These are phyloP conservation scores for Microdochium bolleyi DNA, from an alignment of 2,329 filamentous ascomycete genomes.

Conservation along the genomic window DNA sequence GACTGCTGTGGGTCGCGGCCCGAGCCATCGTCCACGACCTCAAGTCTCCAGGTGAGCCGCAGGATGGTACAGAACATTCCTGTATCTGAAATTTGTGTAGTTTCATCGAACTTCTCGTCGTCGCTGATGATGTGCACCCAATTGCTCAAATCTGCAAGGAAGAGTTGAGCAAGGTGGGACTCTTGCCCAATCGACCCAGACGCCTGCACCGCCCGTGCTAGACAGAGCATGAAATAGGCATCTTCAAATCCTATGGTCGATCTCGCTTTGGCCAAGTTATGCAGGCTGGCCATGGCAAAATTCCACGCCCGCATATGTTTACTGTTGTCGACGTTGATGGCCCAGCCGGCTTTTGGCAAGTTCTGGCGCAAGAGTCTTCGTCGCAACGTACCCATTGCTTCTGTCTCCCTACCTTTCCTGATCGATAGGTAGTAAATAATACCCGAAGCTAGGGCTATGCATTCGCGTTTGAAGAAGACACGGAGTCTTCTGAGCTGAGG, in stretches of 20 bases:
- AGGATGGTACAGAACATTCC: background rate
- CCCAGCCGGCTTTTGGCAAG: background rate
- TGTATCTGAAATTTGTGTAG: background rate
- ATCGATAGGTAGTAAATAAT: too few species aligned
- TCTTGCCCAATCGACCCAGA: background rate
- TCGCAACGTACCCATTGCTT: too few species aligned
- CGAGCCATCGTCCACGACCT: background rate
- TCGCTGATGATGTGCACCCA: background rate
- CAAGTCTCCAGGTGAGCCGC: background rate
- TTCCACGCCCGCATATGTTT: background rate
- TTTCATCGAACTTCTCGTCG: background rate
- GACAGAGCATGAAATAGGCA: background rate
- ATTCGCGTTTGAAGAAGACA: background rate
- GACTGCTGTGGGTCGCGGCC: background rate
- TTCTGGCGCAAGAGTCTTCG: too few species aligned
- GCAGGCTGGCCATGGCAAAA: background rate
- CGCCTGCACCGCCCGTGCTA: background rate
- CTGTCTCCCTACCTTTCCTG: too few species aligned
- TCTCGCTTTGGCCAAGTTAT: background rate
- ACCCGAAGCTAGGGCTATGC: background rate
- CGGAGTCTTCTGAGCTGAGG: background rate
- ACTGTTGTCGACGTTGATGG: background rate
- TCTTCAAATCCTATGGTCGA: background rate
- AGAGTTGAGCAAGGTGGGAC: background rate
- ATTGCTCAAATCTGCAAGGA: background rate